Base-by-base conservation (phyloP, 176 grass and related monocot genomes). In the Eleusine coracana region DNA sequence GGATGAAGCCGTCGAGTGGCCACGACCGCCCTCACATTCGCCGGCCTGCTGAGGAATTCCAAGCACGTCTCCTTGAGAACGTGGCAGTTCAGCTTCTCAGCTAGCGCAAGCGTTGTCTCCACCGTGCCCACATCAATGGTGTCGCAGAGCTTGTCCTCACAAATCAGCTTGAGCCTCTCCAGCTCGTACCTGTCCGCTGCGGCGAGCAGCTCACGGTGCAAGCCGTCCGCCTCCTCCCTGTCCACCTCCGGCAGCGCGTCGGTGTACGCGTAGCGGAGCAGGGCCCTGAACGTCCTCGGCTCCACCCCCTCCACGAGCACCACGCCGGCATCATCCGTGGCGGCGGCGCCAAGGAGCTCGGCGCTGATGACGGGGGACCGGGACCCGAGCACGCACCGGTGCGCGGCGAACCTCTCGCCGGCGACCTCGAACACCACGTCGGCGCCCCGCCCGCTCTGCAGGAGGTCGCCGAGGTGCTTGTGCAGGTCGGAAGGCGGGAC, bases 101-200 rank as follows among this genome's bases (percentile, higher is more conserved):
- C 44, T 11, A 46, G 44, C 44, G 44, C 44, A 9, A 46, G 44
- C 44, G 44, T 46, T 8, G 44, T 46, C 44, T 46, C 44, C 44
- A 46, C 44, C 44, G 44, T 12, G 44, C 44, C 44, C 44, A 12
- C 44, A 46, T 46, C 44, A 46, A 46, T 46, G 44, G 10, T 11
- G 50, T 65, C 40, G 69, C 83, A 86, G 29, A 86, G n/a, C 65
- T 73, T 59, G 29, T 60, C 71, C 56, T 77, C 37, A 37, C 74
- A 77, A 21, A 77, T 77, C n/a, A 44, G 1, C 56, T 61, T 77
- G 5, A 62, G 38, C 75, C 56, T 62, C 14, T 44, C 13, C n/a
- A 77, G 5, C 21, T 0, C 14, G 75, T 44, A 77, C 38, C 58
- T 45, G 75, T 64, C 58, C 15, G 58, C 75, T 21, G 58, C 58